Evolutionary conservation across 768 basidiomycete species (phyloP), one percentile per base, ranked within the genome.

Genomic region (Mycena crocata): DNA sequence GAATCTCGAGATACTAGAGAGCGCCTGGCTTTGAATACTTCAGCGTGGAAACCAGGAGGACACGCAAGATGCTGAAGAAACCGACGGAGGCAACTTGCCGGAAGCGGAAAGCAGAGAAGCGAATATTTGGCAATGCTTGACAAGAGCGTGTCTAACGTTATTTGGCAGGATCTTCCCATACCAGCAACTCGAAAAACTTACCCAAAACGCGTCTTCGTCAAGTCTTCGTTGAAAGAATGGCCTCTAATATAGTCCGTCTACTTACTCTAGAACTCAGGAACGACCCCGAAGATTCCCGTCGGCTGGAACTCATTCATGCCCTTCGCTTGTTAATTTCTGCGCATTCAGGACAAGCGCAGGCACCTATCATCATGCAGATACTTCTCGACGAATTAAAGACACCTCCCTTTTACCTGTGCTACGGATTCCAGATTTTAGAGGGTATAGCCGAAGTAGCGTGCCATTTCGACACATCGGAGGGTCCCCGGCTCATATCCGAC

Each of bases 281-380:
- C n/a, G 5, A 6, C 23, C 35, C 39, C 23, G 37, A 40, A 7
- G 37, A 54, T 40, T 5, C 5, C 14, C 45, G 45, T 17, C 44
- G 54, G 17, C 34, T 42, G 23, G 46, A 57, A 49, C 39, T 57
- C n/a, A 24, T 64, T 24, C 21, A 37, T 8, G 26, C 62, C 5
- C 55, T 64, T 19, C 37, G 39, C 19, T n/a, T 40, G 15, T 64
- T 64, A 37, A 39, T 64, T 12, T 57, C 35, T 24, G 21, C 31
- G 19, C 45, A 45, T 34, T 64, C 62, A 34, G 46, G 32, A 14
- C 34, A 50, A 31, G 37, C n/a, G 7, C 44, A 64, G 24, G 46
- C 46, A 31, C 46, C 35, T 34, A 46, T 49, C 28, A 57, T 57
- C 42, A 42, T 64, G 26, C 62, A 49, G 54, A 31, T 64, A 19